phyloP scores from a whole-genome alignment of 352 stramenopile genomes.

The Globisporangium viniferum region DNA sequence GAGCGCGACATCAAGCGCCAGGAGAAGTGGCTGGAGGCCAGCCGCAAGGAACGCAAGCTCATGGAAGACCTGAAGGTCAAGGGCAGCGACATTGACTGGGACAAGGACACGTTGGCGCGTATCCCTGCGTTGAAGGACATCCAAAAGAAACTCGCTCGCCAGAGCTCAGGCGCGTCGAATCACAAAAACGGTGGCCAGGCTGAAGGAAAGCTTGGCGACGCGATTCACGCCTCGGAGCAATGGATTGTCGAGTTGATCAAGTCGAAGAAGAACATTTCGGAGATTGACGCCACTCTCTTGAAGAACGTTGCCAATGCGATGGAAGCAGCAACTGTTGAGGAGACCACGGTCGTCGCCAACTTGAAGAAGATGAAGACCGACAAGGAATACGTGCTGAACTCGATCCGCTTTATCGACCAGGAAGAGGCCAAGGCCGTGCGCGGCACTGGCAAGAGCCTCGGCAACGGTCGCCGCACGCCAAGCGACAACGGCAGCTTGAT shows the following conservation, averaged over 20 bases:
- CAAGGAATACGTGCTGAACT: constrained; percentile 89
- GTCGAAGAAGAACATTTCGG: constrained; percentile 83
- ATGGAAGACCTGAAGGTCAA: constrained; percentile 81
- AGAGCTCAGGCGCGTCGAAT: constrained; percentile 30
- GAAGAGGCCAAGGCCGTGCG: constrained; percentile 88
- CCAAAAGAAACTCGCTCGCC: constrained; percentile 73
- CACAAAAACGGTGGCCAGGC: constrained; percentile 32
- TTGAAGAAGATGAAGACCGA: constrained; percentile 86
- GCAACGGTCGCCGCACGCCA: constrained; percentile 9
- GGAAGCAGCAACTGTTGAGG: constrained; percentile 51
- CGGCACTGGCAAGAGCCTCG: constrained; percentile 64
- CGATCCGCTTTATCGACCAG: constrained; percentile 87
- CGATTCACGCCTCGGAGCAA: constrained; percentile 78
- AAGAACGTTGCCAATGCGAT: constrained; percentile 59
- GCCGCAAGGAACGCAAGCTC: constrained; percentile 85
- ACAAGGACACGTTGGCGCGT: constrained; percentile 77
- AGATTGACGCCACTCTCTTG: constrained; percentile 69
- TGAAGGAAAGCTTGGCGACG: constrained; percentile 55
- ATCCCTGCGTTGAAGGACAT: constrained; percentile 86
- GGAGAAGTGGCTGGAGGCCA: constrained; percentile 81
- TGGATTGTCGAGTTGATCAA: constrained; percentile 87
- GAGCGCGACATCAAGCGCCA: constrained; percentile 83
- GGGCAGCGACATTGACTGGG: constrained; percentile 84
- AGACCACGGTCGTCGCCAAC: constrained; percentile 57
- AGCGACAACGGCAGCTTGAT: constrained; percentile 52